Base-by-base conservation (phyloP, 148 eudicot species). In the Silene conica region DNA sequence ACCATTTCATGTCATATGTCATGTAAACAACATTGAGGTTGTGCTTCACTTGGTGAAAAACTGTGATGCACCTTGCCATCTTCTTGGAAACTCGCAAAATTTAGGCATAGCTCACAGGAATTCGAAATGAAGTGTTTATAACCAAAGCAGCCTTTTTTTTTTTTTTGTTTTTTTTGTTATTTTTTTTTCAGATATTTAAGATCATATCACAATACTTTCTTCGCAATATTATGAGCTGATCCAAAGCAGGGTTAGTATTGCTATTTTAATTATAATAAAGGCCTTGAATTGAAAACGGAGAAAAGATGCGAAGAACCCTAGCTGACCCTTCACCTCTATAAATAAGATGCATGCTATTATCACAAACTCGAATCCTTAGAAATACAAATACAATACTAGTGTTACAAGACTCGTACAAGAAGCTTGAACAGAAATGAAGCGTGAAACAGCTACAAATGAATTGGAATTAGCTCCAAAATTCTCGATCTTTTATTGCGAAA, bases 381-480 rank as follows among this genome's bases (percentile, higher is more conserved):
- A 45, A 45, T 34, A 76, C 56, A 73, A 59, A 10, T 9, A 11
- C 43, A 50, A 69, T 52, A 69, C 20, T 56, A 63, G 43, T 56
- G 19, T 48, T 76, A 75, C 75, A 75, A 22, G 48, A 72, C 79
- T n/a, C 3, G 15, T 3, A 19, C 50, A 68, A 38, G 52, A 22
- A 38, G 25, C 45, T 21, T 62, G n/a, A 23, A 25, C 21, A 16
- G 58, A 19, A 70, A 9, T 45, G 54, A 20, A 70, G 54, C 25
- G 10, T 50, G 22, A 3, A 56, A 28, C 34, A 20, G 26, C 31
- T 52, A 43, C 59, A 55, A 58, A 25, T 58, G 50, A 60, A 20
- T n/a, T 31, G n/a, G 14, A 38, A 52, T 74, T 75, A 90, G 75
- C 73, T 63, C 99, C 97, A 96, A 73, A 87, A 84, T 77, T 96